Conservation (phyloP, 169 alveolate genomes). For the Eimeria mitis region DNA sequence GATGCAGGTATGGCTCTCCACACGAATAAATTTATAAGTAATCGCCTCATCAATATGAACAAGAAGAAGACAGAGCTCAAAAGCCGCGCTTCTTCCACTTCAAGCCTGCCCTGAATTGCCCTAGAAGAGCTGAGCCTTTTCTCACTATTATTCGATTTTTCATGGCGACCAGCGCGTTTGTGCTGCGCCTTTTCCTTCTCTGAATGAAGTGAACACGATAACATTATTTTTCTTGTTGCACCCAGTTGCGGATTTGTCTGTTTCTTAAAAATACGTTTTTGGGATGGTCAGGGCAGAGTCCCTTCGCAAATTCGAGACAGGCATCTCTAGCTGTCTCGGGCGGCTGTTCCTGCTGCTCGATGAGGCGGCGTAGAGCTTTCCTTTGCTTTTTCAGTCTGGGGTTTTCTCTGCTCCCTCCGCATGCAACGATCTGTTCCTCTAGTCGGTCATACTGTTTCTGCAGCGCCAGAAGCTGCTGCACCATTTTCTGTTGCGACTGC, state of each 20-base stretch:
- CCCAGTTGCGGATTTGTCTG: constrained; percentile 29
- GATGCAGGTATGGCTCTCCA: neutral
- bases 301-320: constrained; percentile 37
- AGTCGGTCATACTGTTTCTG: constrained; percentile 34
- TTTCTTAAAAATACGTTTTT: constrained; percentile 35
- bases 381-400: constrained; percentile 39
- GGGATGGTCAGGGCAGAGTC: constrained; percentile 56
- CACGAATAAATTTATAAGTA: neutral
- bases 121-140: neutral
- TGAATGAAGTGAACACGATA: neutral
- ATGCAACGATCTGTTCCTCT: constrained; percentile 54
- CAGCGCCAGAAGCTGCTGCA: constrained; percentile 53
- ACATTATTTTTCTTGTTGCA: neutral
- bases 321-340: constrained; percentile 66
- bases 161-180: neutral
- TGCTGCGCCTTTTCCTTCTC: constrained; percentile 1
- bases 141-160: neutral
- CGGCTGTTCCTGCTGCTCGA: constrained; percentile 72
- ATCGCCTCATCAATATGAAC: neutral
- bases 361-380: constrained; percentile 66
- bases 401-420: constrained; percentile 69
- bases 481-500: constrained; percentile 48
- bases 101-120: neutral
- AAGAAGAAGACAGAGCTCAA: neutral
- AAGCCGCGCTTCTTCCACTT: neutral